Evolutionary conservation across 2,329 filamentous ascomycete genomes (phyloP), one percentile per base, ranked within the genome.

Genomic region (Rugonectria rugulosa): DNA sequence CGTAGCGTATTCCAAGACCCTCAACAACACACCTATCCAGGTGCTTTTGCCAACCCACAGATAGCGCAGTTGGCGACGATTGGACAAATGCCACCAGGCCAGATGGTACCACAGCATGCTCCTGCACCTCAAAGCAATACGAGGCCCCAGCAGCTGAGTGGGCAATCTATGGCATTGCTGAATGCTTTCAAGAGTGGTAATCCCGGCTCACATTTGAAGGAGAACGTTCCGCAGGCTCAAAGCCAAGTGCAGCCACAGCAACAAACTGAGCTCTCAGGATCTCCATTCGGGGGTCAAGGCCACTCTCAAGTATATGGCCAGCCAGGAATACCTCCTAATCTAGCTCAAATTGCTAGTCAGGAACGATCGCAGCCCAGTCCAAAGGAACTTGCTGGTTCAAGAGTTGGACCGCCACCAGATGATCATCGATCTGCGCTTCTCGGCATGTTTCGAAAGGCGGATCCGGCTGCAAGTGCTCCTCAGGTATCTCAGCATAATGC

Each of bases 391-490:
- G 61, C 61, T 31, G 70, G 67, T 15, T 65, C 68, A 6, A 65
- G 60, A 38, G 62, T 70, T 19, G 59, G 58, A 20, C 55, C 60
- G 1, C 56, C 59, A 5, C 57, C 53, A 6, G 66, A 68, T 23
- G 62, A 69, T 40, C 81, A 85, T 59, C 78, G 80, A 19, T 78
- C 75, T 15, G 73, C 79, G 7, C 70, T 85, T 17, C 71, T 85
- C 12, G 79, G 75, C 19, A 82, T 85, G 73, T 84, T 86, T 70
- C 84, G 82, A 57, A 78, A 78, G 59, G 61, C 51, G 29, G 59
- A 62, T n/a, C 50, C 46, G 8, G 49, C 59, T 19, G 49, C 45
- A 5, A 59, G 46, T 24, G 43, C 45, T n/a, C 36, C 37, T 5
- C 59, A 61, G 12, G 36, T 37, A 15, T 20, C 53, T 23, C 58